These are phyloP conservation scores for Penicillium goetzii DNA, from an alignment of 495 filamentous ascomycete genomes.

Conservation along the genomic window DNA sequence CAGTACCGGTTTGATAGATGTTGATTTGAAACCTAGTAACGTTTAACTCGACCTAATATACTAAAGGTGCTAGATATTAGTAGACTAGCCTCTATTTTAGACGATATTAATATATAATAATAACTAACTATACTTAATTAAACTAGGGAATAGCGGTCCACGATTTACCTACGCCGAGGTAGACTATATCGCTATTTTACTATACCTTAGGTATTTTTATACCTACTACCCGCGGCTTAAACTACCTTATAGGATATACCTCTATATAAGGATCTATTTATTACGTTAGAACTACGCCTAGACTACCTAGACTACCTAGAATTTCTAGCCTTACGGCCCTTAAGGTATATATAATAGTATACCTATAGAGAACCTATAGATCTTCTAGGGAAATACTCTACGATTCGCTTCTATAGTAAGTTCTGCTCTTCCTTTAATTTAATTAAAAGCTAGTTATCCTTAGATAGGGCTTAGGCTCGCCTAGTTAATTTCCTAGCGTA, in stretches of 20 bases:
- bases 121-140: not conserved
- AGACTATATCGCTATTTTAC: constrained; percentile 20
- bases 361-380: constrained; percentile 17
- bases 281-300: no score
- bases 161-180: constrained; percentile 20
- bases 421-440: constrained; percentile 14
- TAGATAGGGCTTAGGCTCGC: constrained; percentile 15
- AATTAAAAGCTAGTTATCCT: constrained; percentile 21
- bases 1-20: no score
- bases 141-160: constrained; percentile 23
- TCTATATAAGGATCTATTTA: no score
- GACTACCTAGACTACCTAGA: no score
- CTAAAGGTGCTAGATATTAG: no score
- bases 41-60: no score
- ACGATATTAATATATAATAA: no score
- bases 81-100: no score
- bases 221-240: constrained; percentile 9
- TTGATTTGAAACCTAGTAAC: no score
- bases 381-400: constrained; percentile 22
- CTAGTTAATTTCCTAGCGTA: constrained; percentile 11
- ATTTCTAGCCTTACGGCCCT: constrained; percentile 13
- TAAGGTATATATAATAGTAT: constrained; percentile 19
- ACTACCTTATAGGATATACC: constrained; percentile 4
- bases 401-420: constrained; percentile 19
- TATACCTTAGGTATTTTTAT: constrained; percentile 13